Conservation (phyloP, 2,329 filamentous ascomycete genomes). For the Penicillium sp. region DNA sequence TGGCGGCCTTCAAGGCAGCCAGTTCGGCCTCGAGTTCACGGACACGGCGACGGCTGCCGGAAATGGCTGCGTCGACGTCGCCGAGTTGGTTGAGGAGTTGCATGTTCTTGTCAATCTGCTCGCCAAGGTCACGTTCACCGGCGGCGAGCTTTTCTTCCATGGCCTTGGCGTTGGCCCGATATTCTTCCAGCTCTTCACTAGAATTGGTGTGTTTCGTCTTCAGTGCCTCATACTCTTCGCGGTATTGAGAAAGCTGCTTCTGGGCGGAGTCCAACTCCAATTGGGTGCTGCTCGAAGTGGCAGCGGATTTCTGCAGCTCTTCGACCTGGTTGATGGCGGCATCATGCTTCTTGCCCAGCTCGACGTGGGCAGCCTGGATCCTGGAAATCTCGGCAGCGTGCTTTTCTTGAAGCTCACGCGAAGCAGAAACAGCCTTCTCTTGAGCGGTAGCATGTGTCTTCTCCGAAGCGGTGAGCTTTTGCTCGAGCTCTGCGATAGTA, state of each 20-base stretch:
- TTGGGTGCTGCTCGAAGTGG: constrained; percentile 71
- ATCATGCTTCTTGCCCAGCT: constrained; percentile 44
- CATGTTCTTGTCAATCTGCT: constrained; percentile 44
- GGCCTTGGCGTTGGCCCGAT: constrained; percentile 27
- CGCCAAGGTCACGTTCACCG: constrained; percentile 38
- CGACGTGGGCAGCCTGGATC: constrained; percentile 41
- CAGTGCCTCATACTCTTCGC: constrained; percentile 34
- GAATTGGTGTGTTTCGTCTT: constrained; percentile 31
- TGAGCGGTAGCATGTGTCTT: constrained; percentile 41
- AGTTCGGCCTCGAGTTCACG: constrained; percentile 42
- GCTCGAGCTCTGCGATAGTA: constrained; percentile 56
- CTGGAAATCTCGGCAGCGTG: constrained; percentile 49
- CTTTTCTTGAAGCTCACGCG: constrained; percentile 26
- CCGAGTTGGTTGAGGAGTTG: constrained; percentile 39
- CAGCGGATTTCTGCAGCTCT: constrained; percentile 78
- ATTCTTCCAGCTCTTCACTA: constrained; percentile 33
- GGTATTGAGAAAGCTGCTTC: constrained; percentile 46
- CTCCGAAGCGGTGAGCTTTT: constrained; percentile 60
- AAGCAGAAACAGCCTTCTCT: constrained; percentile 35
- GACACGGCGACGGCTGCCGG: constrained; percentile 35
- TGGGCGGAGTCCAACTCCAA: constrained; percentile 65
- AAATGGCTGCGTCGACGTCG: constrained; percentile 38
- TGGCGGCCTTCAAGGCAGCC: constrained; percentile 35
- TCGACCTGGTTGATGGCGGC: constrained; percentile 60
- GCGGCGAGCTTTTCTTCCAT: constrained; percentile 35